Base-by-base conservation (phyloP, 2,329 filamentous ascomycete species). In the Fusarium citri region DNA sequence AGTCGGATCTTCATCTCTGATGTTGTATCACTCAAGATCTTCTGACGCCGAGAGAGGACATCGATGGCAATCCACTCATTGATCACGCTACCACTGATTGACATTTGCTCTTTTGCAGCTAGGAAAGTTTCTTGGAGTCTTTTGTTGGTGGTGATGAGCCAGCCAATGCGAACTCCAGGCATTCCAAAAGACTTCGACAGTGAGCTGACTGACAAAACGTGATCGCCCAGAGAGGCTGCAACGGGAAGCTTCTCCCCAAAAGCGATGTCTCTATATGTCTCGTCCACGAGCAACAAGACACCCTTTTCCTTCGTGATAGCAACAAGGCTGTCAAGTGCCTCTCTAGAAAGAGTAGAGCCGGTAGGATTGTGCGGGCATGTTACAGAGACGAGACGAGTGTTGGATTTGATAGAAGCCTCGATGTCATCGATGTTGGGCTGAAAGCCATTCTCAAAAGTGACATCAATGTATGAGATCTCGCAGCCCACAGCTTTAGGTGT, bases 71-170 rank as follows among this genome's bases (percentile, higher is more conserved):
- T 46, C 41, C 40, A 46, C 30, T 59, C 49, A 2, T 59, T 46
- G 30, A 59, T 55, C 5, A 59, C 49, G 2, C 56, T 59, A 3
- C 56, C 56, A 4, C 56, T 56, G 15, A 59, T 59, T 3, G 25
- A 46, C 3, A 56, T 59, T 14, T 59, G 30, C 23, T 59, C 56
- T 16, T 59, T 55, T 25, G 50, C 56, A 25, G 56, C 49, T 1
- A 59, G n/a, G 6, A 55, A 59, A 0, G 23, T 55, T 40, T 59
- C 40, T 8, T 55, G 40, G 0, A 59, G 56, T 2, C 4, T 30
- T 41, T 30, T 37, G 9, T 46, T 46, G 2, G 41, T 30, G 9
- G 41, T 40, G 9, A 55, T 59, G 2, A 59, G 40, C 49, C 40
- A 55, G 0, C 56, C 49, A 4, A 59, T 40, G 1, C 40, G 40